Conservation (phyloP, 2,329 filamentous ascomycete species). For the Reticulascus tulasneorum region DNA sequence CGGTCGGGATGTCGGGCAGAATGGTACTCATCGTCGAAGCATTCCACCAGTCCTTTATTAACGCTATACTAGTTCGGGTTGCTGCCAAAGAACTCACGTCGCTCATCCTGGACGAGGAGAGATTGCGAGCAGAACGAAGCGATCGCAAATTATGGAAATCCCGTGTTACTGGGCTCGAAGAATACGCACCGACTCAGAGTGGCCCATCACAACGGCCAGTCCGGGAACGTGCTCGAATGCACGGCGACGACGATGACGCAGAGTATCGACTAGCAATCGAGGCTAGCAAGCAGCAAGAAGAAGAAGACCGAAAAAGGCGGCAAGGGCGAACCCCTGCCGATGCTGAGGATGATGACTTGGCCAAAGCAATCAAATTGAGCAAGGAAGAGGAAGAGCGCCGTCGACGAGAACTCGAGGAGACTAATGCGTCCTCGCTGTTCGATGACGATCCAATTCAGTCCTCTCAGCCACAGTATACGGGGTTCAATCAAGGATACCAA, state of each 20-base stretch:
- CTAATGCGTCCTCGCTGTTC: conserved; percentile 82
- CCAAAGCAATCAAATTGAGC: conserved; percentile 92
- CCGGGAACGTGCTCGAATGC: conserved; percentile 45
- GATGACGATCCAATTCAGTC: conserved; percentile 61
- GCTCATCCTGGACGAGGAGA: conserved; percentile 88
- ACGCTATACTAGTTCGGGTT: conserved; percentile 68
- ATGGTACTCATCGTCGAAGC: conserved; percentile 55
- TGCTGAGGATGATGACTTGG: conserved; percentile 77
- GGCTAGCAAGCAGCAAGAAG: conserved; percentile 91
- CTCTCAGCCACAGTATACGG: conserved; percentile 71
- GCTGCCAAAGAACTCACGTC: conserved; percentile 94
- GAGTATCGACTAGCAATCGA: conserved; percentile 90
- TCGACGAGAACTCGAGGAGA: conserved; percentile 79
- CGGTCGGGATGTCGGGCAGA: conserved; percentile 90
- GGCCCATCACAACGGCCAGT: conserved; percentile 29
- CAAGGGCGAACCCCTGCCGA: conserved; percentile 51
- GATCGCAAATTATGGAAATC: conserved; percentile 97
- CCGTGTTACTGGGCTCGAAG: conserved; percentile 87
- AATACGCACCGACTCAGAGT: conserved; percentile 55
- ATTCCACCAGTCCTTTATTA: conserved; percentile 20
- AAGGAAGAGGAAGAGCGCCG: conserved; percentile 91
- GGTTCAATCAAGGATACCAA: conserved; percentile 95
- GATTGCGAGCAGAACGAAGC: conserved; percentile 81
- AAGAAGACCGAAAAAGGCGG: conserved; percentile 78
- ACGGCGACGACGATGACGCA: conserved; percentile 69